Conservation (phyloP, 2,329 filamentous ascomycete species). For the Mariannaea sp. region DNA sequence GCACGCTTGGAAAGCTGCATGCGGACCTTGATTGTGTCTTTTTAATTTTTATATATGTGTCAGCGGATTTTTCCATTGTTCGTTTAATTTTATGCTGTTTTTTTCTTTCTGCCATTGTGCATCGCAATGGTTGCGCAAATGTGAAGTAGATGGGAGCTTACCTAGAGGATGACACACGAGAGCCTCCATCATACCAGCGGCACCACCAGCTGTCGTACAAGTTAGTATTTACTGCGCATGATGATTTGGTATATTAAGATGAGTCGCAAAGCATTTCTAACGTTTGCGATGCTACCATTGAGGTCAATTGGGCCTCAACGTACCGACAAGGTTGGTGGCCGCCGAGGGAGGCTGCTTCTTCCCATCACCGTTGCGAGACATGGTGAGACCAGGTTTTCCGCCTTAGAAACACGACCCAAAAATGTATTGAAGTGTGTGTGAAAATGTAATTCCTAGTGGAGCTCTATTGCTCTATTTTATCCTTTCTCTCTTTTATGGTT, state of each 20-base stretch:
- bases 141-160: conserved; percentile 50
- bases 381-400: too few species aligned
- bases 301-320: conserved; percentile 36
- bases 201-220: conserved; percentile 74
- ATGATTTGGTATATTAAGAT: not conserved
- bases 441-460: conserved; percentile 8
- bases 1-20: conserved; percentile 96
- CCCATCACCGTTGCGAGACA: conserved; percentile 42
- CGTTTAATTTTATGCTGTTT: too few species aligned
- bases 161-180: conserved; percentile 92
- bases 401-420: conserved; percentile 11
- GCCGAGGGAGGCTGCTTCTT: conserved; percentile 80
- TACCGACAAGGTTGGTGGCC: conserved; percentile 90
- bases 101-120: conserved; percentile 9
- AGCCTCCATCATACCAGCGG: conserved; percentile 99
- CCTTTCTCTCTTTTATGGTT: too few species aligned
- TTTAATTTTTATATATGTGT: too few species aligned
- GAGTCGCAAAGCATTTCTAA: not conserved
- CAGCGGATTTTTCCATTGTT: too few species aligned
- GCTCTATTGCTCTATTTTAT: not conserved
- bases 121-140: conserved; percentile 12
- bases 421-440: not conserved
- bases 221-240: conserved; percentile 27
- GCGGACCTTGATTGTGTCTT: conserved; percentile 97
- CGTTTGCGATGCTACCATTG: not conserved